A percentile compares a stretch with the other conserved stretches of the same genome.
These are phyloP conservation scores for Schwanniomyces occidentalis DNA, from an alignment of 805 yeast species.

Conservation along the genomic window DNA sequence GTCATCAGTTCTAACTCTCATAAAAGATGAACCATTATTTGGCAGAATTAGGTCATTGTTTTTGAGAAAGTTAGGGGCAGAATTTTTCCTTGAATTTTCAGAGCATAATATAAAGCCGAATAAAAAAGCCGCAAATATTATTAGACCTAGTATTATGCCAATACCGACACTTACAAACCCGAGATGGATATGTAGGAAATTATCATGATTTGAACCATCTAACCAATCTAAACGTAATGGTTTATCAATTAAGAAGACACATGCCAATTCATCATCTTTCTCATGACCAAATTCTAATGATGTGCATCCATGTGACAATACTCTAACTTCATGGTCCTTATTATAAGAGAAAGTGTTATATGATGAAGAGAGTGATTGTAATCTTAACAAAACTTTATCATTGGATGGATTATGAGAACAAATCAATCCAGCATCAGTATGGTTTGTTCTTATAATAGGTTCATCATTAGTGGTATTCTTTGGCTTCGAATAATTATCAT, in stretches of 20 bases:
- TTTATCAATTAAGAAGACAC: conserved; percentile 65
- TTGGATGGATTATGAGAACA: conserved; percentile 30
- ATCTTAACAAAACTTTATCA: conserved; percentile 33
- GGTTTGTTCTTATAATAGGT: conserved; percentile 45
- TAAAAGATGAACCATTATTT: conserved; percentile 28
- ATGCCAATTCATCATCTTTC: conserved; percentile 32
- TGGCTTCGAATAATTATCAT: conserved; percentile 7
- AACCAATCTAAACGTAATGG: conserved; percentile 71
- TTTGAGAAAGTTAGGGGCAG: neutral
- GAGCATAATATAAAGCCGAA: conserved; percentile 19
- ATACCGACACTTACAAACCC: conserved; percentile 69
- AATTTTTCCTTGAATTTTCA: conserved; percentile 4
- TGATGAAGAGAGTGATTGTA: conserved; percentile 1
- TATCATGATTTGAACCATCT: conserved; percentile 38
- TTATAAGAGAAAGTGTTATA: conserved; percentile 32
- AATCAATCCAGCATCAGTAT: conserved; percentile 41
- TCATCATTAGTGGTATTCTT: conserved; percentile 22
- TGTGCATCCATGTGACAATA: conserved; percentile 64
- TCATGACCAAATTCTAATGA: conserved; percentile 22
- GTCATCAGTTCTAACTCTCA: conserved; percentile 35
- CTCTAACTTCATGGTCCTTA: conserved; percentile 55
- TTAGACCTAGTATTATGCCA: conserved; percentile 64
- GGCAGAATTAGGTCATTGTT: neutral
- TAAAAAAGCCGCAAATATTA: conserved; percentile 32
- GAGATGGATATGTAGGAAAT: conserved; percentile 54